These are phyloP conservation scores for Dryas integrifolia DNA, from an alignment of 331 rosid genomes.

Conservation along the genomic window DNA sequence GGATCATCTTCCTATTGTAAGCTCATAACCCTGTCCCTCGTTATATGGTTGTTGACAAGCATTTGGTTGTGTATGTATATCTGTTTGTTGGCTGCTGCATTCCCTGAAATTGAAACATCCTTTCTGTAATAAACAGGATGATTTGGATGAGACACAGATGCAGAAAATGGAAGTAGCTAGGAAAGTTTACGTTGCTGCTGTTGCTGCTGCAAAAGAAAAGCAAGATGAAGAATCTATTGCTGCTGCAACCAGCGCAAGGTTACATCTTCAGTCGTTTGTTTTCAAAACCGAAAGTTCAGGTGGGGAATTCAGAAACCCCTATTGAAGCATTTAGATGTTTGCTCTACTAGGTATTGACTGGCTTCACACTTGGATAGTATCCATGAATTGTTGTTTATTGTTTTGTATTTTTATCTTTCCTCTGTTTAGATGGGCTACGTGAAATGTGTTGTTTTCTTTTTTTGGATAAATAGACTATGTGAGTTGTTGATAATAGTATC, in stretches of 20 bases:
- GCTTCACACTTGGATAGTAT: not conserved
- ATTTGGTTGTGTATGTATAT: not conserved
- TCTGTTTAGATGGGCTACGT: not conserved
- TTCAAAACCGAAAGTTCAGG: constrained; percentile 42
- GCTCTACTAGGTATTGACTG: constrained; percentile 19
- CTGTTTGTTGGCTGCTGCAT: constrained; percentile 5
- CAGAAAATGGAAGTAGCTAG: constrained; percentile 83
- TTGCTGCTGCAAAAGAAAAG: constrained; percentile 58
- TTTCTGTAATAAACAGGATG: constrained; percentile 57
- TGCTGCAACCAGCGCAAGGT: constrained; percentile 71
- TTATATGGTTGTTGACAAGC: not conserved
- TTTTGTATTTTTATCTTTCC: not conserved
- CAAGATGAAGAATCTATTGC: constrained; percentile 82
- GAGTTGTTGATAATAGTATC: not conserved
- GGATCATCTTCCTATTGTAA: constrained; percentile 59
- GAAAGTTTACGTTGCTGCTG: constrained; percentile 61
- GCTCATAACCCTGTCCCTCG: constrained; percentile 19
- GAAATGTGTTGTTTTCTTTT: not conserved
- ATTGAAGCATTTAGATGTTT: constrained; percentile 11
- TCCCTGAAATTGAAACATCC: constrained; percentile 19
- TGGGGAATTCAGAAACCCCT: constrained; percentile 22
- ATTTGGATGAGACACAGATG: constrained; percentile 60
- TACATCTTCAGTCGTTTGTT: constrained; percentile 62
- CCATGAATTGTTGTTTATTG: not conserved
- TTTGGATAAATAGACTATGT: not conserved